These are phyloP conservation scores for Kandelia obovata DNA, from an alignment of 345 rosid species.

Conservation along the genomic window DNA sequence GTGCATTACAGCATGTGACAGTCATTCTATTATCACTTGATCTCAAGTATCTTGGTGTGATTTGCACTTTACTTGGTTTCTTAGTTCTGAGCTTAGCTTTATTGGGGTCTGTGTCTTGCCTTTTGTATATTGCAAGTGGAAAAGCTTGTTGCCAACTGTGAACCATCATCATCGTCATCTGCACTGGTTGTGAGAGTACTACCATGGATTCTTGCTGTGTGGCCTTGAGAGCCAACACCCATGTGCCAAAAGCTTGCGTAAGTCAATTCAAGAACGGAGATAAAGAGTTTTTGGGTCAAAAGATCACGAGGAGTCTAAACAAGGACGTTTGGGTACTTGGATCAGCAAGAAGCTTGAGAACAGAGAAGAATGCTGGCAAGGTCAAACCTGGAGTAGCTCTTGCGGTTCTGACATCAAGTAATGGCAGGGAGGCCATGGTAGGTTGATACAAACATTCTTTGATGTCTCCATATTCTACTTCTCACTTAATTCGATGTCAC, in stretches of 20 bases:
- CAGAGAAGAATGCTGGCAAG: constrained; percentile 32
- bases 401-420: constrained; percentile 65
- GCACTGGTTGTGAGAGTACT: constrained; percentile 1
- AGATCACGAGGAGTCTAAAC: constrained; percentile 42
- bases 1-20: constrained; percentile 15
- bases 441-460: constrained; percentile 17
- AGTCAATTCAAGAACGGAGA: constrained; percentile 36
- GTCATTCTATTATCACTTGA: neutral
- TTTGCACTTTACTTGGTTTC: constrained; percentile 49
- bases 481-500: neutral
- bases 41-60: constrained; percentile 32
- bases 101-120: constrained; percentile 15
- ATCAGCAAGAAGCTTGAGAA: constrained; percentile 33
- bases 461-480: neutral
- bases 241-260: constrained; percentile 30
- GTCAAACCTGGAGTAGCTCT: constrained; percentile 49
- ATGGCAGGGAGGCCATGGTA: constrained; percentile 57
- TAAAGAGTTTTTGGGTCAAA: constrained; percentile 56
- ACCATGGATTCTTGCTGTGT: constrained; percentile 67
- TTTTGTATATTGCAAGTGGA: constrained; percentile 3
- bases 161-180: constrained; percentile 12
- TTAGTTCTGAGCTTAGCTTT: constrained; percentile 23
- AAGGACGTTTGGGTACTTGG: constrained; percentile 29
- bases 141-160: neutral
- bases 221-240: constrained; percentile 38